Percentiles rank a stretch among this genome's conserved stretches.
Conservation (phyloP, 441 rosid genomes). For the Jatropha multifida region DNA sequence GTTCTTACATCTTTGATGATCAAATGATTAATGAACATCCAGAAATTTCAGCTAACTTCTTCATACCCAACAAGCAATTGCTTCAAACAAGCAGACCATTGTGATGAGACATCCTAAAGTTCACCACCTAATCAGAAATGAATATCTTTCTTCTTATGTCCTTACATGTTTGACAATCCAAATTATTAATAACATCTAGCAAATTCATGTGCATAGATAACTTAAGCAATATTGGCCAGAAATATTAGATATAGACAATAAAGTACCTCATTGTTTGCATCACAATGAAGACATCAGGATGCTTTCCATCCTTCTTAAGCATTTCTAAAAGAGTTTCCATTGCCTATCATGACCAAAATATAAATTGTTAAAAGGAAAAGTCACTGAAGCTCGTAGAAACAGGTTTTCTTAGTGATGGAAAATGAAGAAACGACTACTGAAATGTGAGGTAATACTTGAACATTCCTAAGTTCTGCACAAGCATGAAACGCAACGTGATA, state of each 20-base stretch:
- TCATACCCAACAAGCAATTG: neutral
- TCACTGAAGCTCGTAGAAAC: conserved; percentile 3
- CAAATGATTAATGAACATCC: neutral
- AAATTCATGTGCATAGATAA: neutral
- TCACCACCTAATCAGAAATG: too few relatives aligned
- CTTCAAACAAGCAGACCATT: neutral
- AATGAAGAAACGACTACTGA: conserved; percentile 15
- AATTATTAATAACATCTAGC: neutral
- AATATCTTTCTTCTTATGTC: too few relatives aligned
- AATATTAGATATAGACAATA: conserved; percentile 2
- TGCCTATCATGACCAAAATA: conserved; percentile 45
- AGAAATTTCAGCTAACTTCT: neutral
- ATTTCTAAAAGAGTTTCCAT: conserved; percentile 68
- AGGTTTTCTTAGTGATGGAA: neutral
- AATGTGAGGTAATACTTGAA: conserved; percentile 49
- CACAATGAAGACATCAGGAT: conserved; percentile 60
- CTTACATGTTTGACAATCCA: too few relatives aligned
- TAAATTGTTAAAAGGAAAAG: neutral
- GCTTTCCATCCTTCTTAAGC: conserved; percentile 66
- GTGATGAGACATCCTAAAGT: too few relatives aligned
- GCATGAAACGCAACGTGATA: conserved; percentile 84
- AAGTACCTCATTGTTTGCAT: conserved; percentile 71
- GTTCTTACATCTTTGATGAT: neutral
- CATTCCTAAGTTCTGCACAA: conserved; percentile 71
- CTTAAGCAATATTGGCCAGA: neutral